phyloP scores from a whole-genome alignment of 257 asterid species.

The Solanum commersonii region DNA sequence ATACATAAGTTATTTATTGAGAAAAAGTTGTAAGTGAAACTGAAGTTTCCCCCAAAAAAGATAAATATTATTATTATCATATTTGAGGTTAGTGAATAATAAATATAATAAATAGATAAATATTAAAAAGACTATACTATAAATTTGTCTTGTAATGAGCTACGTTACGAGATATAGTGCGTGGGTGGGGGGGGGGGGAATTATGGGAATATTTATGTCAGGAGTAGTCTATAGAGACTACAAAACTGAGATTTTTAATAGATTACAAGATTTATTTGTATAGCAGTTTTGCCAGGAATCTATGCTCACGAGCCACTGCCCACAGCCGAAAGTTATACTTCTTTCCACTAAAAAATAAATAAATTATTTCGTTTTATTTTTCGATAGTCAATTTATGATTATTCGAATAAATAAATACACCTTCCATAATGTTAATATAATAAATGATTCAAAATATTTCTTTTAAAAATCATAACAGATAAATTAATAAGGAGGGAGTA shows the following conservation, averaged over 20 bases:
- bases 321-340: neutral
- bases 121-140: neutral
- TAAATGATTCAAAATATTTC: neutral
- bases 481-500: neutral
- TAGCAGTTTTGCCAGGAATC: neutral
- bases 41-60: too few species aligned
- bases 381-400: neutral
- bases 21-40: too few species aligned
- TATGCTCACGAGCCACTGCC: neutral
- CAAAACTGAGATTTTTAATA: neutral
- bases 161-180: neutral
- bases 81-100: neutral
- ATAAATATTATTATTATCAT: too few species aligned
- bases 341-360: neutral
- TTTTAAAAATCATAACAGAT: neutral
- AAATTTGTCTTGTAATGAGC: neutral
- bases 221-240: neutral
- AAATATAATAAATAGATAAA: neutral
- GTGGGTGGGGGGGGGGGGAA: neutral
- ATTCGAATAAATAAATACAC: fast-evolving
- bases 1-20: too few species aligned
- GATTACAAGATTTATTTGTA: neutral
- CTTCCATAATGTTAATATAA: neutral
- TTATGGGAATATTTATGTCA: neutral
- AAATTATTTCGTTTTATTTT: neutral